Conservation (phyloP, 2,329 filamentous ascomycete genomes). For the Diplodia sapinea region DNA sequence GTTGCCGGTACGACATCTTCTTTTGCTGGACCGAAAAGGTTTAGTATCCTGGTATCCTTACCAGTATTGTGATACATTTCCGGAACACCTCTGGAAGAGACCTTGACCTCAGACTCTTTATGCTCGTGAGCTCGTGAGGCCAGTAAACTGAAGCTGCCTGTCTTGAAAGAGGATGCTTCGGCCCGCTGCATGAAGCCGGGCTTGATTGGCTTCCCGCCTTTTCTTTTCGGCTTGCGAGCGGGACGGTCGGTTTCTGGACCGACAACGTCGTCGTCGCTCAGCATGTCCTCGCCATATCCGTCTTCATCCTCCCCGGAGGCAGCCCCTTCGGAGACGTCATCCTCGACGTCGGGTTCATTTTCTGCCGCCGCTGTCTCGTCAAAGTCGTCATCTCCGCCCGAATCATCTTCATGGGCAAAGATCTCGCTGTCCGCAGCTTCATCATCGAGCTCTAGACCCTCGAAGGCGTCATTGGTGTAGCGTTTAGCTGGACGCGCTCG, state of each 20-base stretch:
- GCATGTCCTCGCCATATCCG: constrained; percentile 25
- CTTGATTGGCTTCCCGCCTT: constrained; percentile 23
- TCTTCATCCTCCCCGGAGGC: constrained; percentile 30
- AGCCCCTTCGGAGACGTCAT: constrained; percentile 27
- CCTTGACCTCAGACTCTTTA: constrained; percentile 18
- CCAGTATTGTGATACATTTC: constrained; percentile 41
- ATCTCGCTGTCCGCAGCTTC: constrained; percentile 6
- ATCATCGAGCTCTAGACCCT: constrained; percentile 41
- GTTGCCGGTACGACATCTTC: constrained; percentile 58
- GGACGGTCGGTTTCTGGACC: constrained; percentile 14
- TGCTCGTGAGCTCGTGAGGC: constrained; percentile 27
- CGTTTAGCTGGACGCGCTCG: constrained; percentile 29
- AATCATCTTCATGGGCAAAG: constrained; percentile 32
- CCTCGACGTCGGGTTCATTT: constrained; percentile 36
- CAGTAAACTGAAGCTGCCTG: constrained; percentile 34
- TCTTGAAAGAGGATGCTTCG: constrained; percentile 35
- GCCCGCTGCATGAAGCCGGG: constrained; percentile 28
- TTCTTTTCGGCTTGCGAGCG: constrained; percentile 13
- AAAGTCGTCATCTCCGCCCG: constrained; percentile 47
- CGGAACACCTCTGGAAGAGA: constrained; percentile 37
- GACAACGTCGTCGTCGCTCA: constrained; percentile 37
- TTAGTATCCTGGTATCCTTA: constrained; percentile 54
- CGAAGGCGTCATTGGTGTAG: constrained; percentile 46
- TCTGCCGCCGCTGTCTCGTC: constrained; percentile 19
- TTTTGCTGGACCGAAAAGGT: constrained; percentile 58